These are phyloP conservation scores for Pilatotrama ljubarskyi DNA, from an alignment of 768 basidiomycete genomes.

Conservation along the genomic window DNA sequence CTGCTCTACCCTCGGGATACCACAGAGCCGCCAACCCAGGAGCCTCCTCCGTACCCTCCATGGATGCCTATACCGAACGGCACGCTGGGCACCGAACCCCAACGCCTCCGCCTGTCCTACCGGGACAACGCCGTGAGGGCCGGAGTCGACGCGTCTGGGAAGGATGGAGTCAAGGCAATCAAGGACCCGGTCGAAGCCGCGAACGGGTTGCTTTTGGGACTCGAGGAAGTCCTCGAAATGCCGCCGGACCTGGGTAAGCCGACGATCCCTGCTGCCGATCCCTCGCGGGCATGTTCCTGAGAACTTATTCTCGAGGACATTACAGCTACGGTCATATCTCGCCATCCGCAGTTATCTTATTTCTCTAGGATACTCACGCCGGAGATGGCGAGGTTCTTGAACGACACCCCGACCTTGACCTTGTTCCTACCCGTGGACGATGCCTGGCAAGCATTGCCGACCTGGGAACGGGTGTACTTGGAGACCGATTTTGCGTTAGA, in stretches of 20 bases:
- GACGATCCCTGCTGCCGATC: background rate
- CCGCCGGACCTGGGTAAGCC: conserved; percentile 73
- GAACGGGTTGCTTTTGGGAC: conserved; percentile 80
- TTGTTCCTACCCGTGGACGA: conserved; percentile 85
- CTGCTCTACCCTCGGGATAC: conserved; percentile 68
- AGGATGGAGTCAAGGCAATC: conserved; percentile 68
- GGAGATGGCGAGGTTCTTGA: conserved; percentile 56
- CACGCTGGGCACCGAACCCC: conserved; percentile 76
- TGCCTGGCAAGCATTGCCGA: conserved; percentile 80
- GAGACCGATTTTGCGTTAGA: conserved; percentile 84
- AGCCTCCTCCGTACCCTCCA: conserved; percentile 75
- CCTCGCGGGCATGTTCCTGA: background rate
- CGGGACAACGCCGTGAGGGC: conserved; percentile 53
- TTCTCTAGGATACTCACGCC: conserved; percentile 71
- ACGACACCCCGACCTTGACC: conserved; percentile 72
- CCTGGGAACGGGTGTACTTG: conserved; percentile 81
- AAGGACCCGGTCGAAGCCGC: conserved; percentile 56
- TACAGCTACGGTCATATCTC: conserved; percentile 60
- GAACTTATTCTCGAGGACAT: background rate
- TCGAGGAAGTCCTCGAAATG: conserved; percentile 70
- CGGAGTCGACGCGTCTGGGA: conserved; percentile 77
- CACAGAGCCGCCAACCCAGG: conserved; percentile 58
- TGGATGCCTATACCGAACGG: conserved; percentile 88
- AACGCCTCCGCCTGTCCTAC: conserved; percentile 68
- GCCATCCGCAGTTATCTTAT: conserved; percentile 66